Evolutionary conservation across 495 filamentous ascomycete genomes (phyloP), one percentile per base, ranked within the genome.

Genomic region (Aspergillus affinis): DNA sequence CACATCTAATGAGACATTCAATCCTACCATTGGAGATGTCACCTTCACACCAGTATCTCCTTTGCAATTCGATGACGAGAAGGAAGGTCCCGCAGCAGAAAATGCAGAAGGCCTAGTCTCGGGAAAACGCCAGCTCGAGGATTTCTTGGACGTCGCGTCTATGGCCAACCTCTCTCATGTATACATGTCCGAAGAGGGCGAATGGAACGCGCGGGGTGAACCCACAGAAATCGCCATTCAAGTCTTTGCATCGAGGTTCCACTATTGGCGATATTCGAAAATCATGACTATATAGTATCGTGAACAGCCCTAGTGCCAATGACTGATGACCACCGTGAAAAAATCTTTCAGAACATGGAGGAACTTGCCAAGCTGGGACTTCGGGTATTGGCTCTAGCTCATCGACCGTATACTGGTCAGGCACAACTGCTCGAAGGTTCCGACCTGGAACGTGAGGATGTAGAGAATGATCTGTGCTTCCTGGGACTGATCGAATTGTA

Each of bases 401-500:
- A 79, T 61, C 76, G 70, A 56, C 57, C 64, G 12, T 79, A 72
- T 69, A 46, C 64, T 26, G 45, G 13, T 5, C 4, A 48, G 12
- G 45, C 4, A 4, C 45, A 29, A 36, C 2, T 63, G 7, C 51
- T 66, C 32, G 53, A 67, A 48, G 61, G 19, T 7, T 27, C 56
- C 0, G 55, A 66, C 30, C 45, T 56, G 18, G 48, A 59, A 1
- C 61, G 65, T 15, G 61, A 64, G 8, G 55, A 61, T 6, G 49
- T 60, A 12, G n/a, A 90, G 66, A 77, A 75, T 7, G 73, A 83
- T 17, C 74, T 90, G 36, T 70, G 72, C 13, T 86, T 90, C 64
- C 75, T 83, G 18, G 90, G 89, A 20, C 77, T 91, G 20, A 83
- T 89, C 55, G 87, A 87, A 53, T 79, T 90, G 4, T 89, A 89